Evolutionary conservation across 352 stramenopile species (phyloP), one percentile per base, ranked within the genome.

Genomic region (Globisporangium cederbergense): DNA sequence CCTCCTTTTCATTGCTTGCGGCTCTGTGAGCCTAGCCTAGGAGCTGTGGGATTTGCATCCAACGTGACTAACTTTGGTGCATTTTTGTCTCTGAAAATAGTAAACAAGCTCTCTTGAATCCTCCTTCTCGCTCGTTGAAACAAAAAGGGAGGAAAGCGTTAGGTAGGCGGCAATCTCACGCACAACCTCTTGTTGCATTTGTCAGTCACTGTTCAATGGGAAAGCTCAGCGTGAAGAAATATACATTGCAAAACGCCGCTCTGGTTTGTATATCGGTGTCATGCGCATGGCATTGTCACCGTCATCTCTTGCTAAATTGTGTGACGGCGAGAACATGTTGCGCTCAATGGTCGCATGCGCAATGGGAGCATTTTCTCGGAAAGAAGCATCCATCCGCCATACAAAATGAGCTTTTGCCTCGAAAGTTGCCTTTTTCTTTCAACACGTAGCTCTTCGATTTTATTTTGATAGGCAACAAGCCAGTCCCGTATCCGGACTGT

Each of bases 401-500:
- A 42, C 36, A 42, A 42, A 54, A 32, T 34, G 47, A 22, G 20
- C 10, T n/a, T 49, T 49, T 60, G 53, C 3, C 4, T 47, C 42
- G 4, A 30, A 47, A 47, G 34, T 60, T 59, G 53, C 53, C 34
- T 61, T 46, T 38, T 10, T 16, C n/a, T 36, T 36, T 36, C 25
- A 38, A 42, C 22, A 1, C 4, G 13, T 18, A 53, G 42, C 40
- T 53, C 22, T 62, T 62, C 56, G 57, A 62, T 62, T 54, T 62
- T 28, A 28, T 62, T 62, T 62, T 62, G 57, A 62, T 20, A 54
- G 42, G 43, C 57, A 65, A 65, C 59, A 62, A 68, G 63, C 51
- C 63, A 64, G 63, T 54, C 40, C 22, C 4, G 28, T 68, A 68
- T 68, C 46, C 63, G 52, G 61, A 62, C 45, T 25, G 4, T 22